Conservation (phyloP, 805 yeast genomes). For the Candida anglica region DNA sequence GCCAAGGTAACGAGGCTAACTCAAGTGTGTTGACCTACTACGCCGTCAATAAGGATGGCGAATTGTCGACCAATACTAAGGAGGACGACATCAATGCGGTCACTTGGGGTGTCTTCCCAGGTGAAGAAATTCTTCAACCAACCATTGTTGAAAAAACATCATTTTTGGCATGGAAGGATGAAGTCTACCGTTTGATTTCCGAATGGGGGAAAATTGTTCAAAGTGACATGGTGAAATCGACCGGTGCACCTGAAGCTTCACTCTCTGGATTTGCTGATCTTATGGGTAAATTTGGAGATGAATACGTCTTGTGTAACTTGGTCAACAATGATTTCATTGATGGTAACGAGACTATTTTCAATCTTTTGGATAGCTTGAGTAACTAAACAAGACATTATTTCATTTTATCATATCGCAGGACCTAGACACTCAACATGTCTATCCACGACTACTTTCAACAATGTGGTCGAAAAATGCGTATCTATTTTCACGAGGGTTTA, state of each 20-base stretch:
- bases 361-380: conserved; percentile 36
- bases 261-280: conserved; percentile 34
- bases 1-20: conserved; percentile 31
- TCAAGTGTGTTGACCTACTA: conserved; percentile 63
- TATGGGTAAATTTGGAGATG: conserved; percentile 45
- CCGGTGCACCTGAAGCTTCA: conserved; percentile 23
- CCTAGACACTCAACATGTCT: conserved; percentile 4
- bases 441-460: conserved; percentile 14
- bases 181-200: conserved; percentile 74
- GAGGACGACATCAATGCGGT: conserved; percentile 87
- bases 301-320: conserved; percentile 76
- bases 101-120: conserved; percentile 98
- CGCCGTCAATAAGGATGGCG: conserved; percentile 58
- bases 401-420: not conserved
- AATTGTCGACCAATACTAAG: conserved; percentile 63
- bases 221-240: conserved; percentile 30
- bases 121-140: conserved; percentile 90
- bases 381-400: not conserved
- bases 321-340: conserved; percentile 79
- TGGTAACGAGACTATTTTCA: conserved; percentile 55
- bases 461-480: conserved; percentile 9
- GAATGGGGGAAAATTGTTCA: conserved; percentile 70
- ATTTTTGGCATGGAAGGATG: conserved; percentile 96
- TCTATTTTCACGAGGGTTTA: conserved; percentile 17
- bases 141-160: conserved; percentile 91